Percentiles rank a stretch among this genome's conserved stretches.
Conservation (phyloP, 208 protist genomes). For the Leishmania guyanensis region DNA sequence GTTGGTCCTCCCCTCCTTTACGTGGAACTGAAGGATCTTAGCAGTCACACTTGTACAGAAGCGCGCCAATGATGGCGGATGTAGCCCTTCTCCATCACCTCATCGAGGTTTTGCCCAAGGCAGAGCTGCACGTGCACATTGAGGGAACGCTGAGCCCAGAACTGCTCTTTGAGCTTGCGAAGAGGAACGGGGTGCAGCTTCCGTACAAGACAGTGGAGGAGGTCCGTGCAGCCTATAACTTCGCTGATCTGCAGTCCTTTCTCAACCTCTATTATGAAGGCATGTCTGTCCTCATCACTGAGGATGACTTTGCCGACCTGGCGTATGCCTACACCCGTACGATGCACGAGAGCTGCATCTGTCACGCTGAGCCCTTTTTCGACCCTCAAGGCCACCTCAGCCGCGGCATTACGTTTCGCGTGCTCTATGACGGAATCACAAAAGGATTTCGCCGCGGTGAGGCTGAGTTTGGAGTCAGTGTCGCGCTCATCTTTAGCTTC, state of each 20-base stretch:
- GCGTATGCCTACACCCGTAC: constrained; percentile 47
- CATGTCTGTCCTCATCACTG: constrained; percentile 44
- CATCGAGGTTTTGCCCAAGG: constrained; percentile 50
- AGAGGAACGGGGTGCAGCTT: constrained; percentile 36
- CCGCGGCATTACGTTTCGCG: constrained; percentile 41
- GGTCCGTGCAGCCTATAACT: constrained; percentile 47
- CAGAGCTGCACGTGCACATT: constrained; percentile 69
- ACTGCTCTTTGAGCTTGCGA: constrained; percentile 49
- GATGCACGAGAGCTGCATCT: constrained; percentile 35
- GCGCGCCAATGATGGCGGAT: constrained; percentile 8
- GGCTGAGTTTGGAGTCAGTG: constrained; percentile 39
- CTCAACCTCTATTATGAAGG: constrained; percentile 64
- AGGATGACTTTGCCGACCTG: constrained; percentile 58
- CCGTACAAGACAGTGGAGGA: constrained; percentile 50
- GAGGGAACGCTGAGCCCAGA: constrained; percentile 61
- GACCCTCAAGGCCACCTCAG: constrained; percentile 55
- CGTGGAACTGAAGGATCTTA: background rate
- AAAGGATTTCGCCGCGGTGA: constrained; percentile 36
- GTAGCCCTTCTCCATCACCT: constrained; percentile 16
- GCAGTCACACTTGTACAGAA: background rate
- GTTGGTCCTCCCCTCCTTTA: background rate
- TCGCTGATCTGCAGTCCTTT: constrained; percentile 53
- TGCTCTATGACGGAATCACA: constrained; percentile 48
- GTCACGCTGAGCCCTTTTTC: constrained; percentile 60
- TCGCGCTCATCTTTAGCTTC: constrained; percentile 51